Percentiles rank a stretch among this genome's conserved stretches.
Conservation (phyloP, 352 stramenopile species). For the Phytophthora macrochlamydospora region DNA sequence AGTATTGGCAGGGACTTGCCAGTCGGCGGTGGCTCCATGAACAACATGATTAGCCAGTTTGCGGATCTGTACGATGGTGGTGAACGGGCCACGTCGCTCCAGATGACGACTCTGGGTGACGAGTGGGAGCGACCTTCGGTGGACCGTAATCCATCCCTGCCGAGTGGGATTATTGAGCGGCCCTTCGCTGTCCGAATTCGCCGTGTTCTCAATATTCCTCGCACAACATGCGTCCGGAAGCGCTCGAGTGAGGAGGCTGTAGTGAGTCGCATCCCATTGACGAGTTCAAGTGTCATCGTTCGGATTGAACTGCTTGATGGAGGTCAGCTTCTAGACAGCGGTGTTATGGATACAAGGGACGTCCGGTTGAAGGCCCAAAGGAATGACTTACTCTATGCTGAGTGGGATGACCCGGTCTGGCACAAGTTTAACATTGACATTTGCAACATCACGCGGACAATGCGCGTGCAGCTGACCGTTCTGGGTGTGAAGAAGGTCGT, state of each 20-base stretch:
- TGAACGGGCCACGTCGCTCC: conserved; percentile 59
- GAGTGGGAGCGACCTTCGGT: conserved; percentile 65
- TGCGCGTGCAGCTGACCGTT: conserved; percentile 79
- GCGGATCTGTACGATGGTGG: conserved; percentile 58
- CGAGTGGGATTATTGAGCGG: conserved; percentile 63
- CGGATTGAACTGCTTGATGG: conserved; percentile 82
- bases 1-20: conserved; percentile 75
- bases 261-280: conserved; percentile 51
- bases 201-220: conserved; percentile 86
- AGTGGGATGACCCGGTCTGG: conserved; percentile 80
- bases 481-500: conserved; percentile 76
- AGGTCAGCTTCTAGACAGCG: conserved; percentile 71
- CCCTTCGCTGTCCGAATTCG: conserved; percentile 74
- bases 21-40: conserved; percentile 32
- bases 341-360: conserved; percentile 69
- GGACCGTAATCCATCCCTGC: conserved; percentile 39
- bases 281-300: conserved; percentile 71
- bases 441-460: conserved; percentile 69
- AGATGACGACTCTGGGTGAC: conserved; percentile 77
- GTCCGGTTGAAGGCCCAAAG: conserved; percentile 75
- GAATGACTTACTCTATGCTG: conserved; percentile 71
- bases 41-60: conserved; percentile 56
- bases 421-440: conserved; percentile 82
- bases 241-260: conserved; percentile 72
- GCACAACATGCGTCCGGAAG: conserved; percentile 67